Evolutionary conservation across 2,329 filamentous ascomycete species (phyloP).

Genomic region (Sporothrix variecibatus): DNA sequence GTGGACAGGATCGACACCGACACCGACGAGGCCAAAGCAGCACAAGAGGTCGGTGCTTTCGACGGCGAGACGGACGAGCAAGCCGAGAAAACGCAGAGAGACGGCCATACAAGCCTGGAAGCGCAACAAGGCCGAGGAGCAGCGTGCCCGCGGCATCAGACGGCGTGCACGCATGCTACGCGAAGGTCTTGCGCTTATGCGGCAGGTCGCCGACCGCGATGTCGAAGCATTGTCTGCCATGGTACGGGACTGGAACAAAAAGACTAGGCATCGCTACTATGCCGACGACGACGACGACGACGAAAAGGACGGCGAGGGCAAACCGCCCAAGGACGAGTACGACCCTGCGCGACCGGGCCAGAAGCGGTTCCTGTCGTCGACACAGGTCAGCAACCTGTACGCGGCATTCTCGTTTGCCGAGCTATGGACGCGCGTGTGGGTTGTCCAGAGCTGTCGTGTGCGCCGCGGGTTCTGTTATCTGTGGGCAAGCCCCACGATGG

Average conservation of each 20-base stretch:
- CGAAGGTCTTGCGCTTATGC: slow-evolving; percentile 20
- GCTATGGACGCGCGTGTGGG: slow-evolving; percentile 29
- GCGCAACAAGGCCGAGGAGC: not conserved
- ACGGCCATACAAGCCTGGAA: not conserved
- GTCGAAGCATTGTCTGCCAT: slow-evolving; percentile 4
- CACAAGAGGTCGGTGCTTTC: not conserved
- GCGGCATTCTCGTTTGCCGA: not conserved
- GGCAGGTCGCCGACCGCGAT: slow-evolving; percentile 9
- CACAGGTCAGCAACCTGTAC: not conserved
- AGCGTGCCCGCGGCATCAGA: not conserved
- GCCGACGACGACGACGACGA: not conserved
- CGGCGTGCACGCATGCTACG: not conserved
- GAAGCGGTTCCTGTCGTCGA: not conserved
- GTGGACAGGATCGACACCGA: not conserved
- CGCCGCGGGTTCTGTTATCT: slow-evolving; percentile 19
- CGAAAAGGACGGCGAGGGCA: not conserved
- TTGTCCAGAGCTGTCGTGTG: slow-evolving; percentile 29
- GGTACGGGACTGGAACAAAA: slow-evolving; percentile 14
- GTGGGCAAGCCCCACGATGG: not conserved
- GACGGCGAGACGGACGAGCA: not conserved
- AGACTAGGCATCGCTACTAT: too few species aligned
- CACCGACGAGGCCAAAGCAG: slow-evolving; percentile 26
- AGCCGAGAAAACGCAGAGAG: not conserved
- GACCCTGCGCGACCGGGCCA: not conserved
- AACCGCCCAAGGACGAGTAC: not conserved